These are phyloP conservation scores for Suillus americanus DNA, from an alignment of 768 basidiomycete species.

Conservation along the genomic window DNA sequence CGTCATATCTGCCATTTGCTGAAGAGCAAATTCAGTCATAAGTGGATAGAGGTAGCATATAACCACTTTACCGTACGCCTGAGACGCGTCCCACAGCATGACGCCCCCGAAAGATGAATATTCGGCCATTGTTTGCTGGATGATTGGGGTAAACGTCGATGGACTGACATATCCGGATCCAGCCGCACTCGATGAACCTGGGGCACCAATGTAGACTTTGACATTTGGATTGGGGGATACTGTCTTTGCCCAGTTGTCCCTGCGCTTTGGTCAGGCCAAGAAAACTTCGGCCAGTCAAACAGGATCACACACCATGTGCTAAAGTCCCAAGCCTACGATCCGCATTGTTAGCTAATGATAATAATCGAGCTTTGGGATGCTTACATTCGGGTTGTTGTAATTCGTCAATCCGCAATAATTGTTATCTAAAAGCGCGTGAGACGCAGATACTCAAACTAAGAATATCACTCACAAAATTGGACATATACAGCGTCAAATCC, in stretches of 20 bases:
- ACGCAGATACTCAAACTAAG: background rate
- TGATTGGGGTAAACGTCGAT: slow-evolving; percentile 31
- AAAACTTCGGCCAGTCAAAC: background rate
- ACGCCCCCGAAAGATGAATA: slow-evolving; percentile 49
- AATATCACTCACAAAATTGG: slow-evolving; percentile 40
- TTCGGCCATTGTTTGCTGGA: slow-evolving; percentile 31
- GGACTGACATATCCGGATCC: slow-evolving; percentile 41
- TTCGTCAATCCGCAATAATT: slow-evolving; percentile 41
- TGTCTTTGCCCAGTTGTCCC: slow-evolving; percentile 48
- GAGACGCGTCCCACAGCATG: slow-evolving; percentile 43
- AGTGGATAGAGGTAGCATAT: background rate
- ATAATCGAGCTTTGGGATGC: slow-evolving; percentile 7
- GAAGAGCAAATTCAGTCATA: background rate
- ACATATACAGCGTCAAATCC: slow-evolving; percentile 51
- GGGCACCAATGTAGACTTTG: slow-evolving; percentile 50
- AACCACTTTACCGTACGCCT: slow-evolving; percentile 38
- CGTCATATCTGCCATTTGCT: slow-evolving; percentile 46
- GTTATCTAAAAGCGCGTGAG: slow-evolving; percentile 38
- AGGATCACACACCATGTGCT: slow-evolving; percentile 31
- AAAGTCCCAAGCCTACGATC: slow-evolving; percentile 46
- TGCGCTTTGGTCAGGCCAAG: slow-evolving; percentile 15
- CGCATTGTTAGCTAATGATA: slow-evolving; percentile 2
- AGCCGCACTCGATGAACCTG: slow-evolving; percentile 40
- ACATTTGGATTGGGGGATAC: slow-evolving; percentile 44
- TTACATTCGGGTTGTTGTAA: slow-evolving; percentile 43